These are phyloP conservation scores for Penstemon eatonii DNA, from an alignment of 257 asterid species.

Conservation along the genomic window DNA sequence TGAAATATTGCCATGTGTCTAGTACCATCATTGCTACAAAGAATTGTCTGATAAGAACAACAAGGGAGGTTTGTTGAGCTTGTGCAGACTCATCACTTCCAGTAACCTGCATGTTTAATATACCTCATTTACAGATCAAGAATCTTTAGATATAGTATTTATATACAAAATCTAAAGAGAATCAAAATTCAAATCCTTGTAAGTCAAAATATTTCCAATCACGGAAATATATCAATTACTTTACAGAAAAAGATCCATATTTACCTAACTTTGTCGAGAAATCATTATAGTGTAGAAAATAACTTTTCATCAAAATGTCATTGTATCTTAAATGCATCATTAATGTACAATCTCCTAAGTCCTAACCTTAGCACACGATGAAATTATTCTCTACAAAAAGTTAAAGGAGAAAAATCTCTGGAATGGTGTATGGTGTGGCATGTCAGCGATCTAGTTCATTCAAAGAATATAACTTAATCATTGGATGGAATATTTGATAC, in stretches of 20 bases:
- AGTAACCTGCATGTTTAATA: slow-evolving; percentile 53
- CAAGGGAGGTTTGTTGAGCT: slow-evolving; percentile 43
- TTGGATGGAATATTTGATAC: neutral
- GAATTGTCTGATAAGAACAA: slow-evolving; percentile 59
- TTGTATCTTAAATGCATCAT: neutral
- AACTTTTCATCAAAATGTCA: neutral
- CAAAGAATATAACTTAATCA: neutral
- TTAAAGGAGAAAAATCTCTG: slow-evolving; percentile 9
- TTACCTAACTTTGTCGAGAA: neutral
- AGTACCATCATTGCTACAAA: slow-evolving; percentile 69
- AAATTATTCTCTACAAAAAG: slow-evolving; percentile 1
- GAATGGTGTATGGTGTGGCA: neutral
- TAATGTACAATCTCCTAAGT: neutral
- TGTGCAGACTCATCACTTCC: slow-evolving; percentile 52
- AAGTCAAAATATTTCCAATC: neutral
- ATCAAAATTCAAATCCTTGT: slow-evolving; percentile 11
- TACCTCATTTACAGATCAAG: slow-evolving; percentile 18
- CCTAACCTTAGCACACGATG: slow-evolving; percentile 4
- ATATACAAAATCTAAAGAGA: slow-evolving; percentile 1
- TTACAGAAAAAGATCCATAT: neutral
- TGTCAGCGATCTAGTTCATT: neutral
- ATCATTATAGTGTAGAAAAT: neutral
- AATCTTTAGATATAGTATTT: neutral
- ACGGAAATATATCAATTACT: neutral
- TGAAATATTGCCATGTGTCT: slow-evolving; percentile 91